A percentile compares a stretch with the other conserved stretches of the same genome.
These are phyloP conservation scores for Penicillium argentinense DNA, from an alignment of 495 filamentous ascomycete species.

Conservation along the genomic window DNA sequence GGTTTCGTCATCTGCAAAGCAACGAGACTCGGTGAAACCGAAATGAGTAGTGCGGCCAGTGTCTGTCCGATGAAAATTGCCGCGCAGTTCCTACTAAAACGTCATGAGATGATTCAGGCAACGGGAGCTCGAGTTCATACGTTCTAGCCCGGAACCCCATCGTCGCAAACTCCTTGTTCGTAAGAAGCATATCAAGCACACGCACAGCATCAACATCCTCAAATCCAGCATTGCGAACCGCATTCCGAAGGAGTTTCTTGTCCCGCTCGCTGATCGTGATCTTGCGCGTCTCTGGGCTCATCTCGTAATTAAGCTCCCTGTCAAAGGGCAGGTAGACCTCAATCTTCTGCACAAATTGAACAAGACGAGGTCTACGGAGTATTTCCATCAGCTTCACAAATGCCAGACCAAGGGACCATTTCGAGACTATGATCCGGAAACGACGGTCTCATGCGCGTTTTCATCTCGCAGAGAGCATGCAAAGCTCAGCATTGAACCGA, in stretches of 20 bases:
- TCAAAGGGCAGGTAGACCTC: not conserved
- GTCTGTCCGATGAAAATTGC: constrained; percentile 22
- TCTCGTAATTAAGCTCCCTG: too few species aligned
- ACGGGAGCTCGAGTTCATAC: not conserved
- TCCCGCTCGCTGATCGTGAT: not conserved
- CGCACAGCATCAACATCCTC: constrained; percentile 26
- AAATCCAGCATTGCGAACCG: constrained; percentile 18
- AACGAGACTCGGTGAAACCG: constrained; percentile 27
- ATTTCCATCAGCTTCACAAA: not conserved
- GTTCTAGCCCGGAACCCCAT: too few species aligned
- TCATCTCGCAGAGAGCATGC: too few species aligned
- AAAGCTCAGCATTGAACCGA: too few species aligned
- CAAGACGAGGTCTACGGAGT: not conserved
- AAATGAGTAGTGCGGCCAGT: constrained; percentile 22
- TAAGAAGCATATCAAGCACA: too few species aligned
- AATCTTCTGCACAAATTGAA: not conserved
- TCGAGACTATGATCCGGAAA: too few species aligned
- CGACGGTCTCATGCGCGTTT: too few species aligned
- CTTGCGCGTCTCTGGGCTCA: not conserved
- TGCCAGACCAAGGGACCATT: too few species aligned
- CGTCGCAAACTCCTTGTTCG: too few species aligned
- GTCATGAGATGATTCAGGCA: not conserved
- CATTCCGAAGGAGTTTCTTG: not conserved
- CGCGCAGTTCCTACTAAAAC: not conserved
- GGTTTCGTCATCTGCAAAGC: constrained; percentile 16